These are phyloP conservation scores for Trichoderma atrobrunneum DNA, from an alignment of 2,329 filamentous ascomycete species.

Conservation along the genomic window DNA sequence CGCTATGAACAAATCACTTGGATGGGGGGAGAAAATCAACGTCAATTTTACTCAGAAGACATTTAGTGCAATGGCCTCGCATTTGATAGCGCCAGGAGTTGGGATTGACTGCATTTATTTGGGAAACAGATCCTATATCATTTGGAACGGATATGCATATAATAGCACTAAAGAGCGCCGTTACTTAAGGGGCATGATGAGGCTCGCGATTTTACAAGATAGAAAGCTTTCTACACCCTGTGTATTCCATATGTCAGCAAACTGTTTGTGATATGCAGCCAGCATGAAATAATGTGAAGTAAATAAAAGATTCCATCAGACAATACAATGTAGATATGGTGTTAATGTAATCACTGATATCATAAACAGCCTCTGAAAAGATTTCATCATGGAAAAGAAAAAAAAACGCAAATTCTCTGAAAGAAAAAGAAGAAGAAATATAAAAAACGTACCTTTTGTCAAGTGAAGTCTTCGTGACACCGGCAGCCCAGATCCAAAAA, in stretches of 20 bases:
- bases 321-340: constrained; percentile 21
- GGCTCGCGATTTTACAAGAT: not conserved
- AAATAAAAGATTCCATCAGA: not conserved
- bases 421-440: not conserved
- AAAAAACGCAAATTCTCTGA: not conserved
- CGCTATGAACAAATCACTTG: constrained; percentile 44
- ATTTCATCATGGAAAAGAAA: constrained; percentile 38
- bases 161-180: not conserved
- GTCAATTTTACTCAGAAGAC: not conserved
- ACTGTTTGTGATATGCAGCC: not conserved
- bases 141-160: not conserved
- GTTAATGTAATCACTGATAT: constrained; percentile 37
- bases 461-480: not conserved
- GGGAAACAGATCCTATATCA: not conserved
- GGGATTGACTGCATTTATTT: constrained; percentile 4
- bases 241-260: not conserved
- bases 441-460: constrained; percentile 26
- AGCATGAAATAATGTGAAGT: not conserved
- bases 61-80: not conserved
- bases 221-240: not conserved
- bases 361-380: constrained; percentile 50
- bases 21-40: not conserved
- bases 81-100: constrained; percentile 11
- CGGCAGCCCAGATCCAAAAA: not conserved
- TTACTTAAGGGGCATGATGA: not conserved